Conservation (phyloP, 495 filamentous ascomycete genomes). For the Penicillium paradoxum region DNA sequence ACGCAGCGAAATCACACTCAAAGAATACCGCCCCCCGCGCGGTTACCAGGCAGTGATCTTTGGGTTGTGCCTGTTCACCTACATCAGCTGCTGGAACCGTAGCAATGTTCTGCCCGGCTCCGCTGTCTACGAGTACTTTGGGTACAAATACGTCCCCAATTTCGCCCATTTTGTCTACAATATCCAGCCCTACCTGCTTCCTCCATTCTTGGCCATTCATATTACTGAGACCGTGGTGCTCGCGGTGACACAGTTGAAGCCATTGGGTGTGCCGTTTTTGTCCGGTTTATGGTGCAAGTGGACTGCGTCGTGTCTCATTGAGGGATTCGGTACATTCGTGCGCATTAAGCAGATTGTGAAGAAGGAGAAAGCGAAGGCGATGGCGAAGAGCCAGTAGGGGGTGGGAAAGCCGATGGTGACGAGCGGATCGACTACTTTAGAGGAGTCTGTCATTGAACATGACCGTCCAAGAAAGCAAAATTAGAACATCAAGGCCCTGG, state of each 20-base stretch:
- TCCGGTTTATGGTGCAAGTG: constrained; percentile 58
- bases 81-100: constrained; percentile 40
- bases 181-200: constrained; percentile 44
- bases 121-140: constrained; percentile 43
- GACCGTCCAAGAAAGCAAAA: no score
- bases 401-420: not conserved
- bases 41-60: constrained; percentile 39
- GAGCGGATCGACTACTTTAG: no score
- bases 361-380: constrained; percentile 46
- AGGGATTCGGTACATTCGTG: constrained; percentile 50
- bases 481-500: no score
- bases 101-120: constrained; percentile 54
- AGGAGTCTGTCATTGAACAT: no score
- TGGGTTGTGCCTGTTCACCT: constrained; percentile 37
- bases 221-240: constrained; percentile 37
- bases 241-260: not conserved
- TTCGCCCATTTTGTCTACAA: constrained; percentile 49
- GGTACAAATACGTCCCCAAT: constrained; percentile 39
- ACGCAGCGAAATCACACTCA: constrained; percentile 52
- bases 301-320: constrained; percentile 52
- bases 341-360: constrained; percentile 54
- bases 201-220: constrained; percentile 49
- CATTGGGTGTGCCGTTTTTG: constrained; percentile 48
- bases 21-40: constrained; percentile 47
- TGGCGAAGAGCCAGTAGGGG: constrained; percentile 23